phyloP scores from a whole-genome alignment of 2,329 filamentous ascomycete genomes.

The Xylaria polymorpha region DNA sequence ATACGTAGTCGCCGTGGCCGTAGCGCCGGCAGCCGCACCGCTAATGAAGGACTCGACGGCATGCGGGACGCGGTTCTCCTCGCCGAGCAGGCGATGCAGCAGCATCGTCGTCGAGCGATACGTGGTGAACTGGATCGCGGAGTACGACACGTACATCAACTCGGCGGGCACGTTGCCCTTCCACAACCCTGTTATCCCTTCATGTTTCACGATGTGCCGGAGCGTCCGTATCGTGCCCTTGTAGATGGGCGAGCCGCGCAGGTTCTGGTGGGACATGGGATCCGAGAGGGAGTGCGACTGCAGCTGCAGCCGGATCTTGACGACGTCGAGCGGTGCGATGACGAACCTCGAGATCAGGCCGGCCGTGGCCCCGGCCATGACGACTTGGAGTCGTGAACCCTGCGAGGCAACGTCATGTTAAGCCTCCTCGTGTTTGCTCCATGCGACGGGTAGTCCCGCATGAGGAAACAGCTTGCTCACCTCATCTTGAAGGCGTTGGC shows the following conservation, averaged over 20 bases:
- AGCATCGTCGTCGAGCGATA: constrained; percentile 81
- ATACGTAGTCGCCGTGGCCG: constrained; percentile 87
- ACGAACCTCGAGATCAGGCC: constrained; percentile 94
- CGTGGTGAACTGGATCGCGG: constrained; percentile 86
- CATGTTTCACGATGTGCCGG: constrained; percentile 78
- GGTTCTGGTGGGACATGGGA: constrained; percentile 67
- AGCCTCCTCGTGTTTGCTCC: not conserved
- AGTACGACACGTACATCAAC: constrained; percentile 91
- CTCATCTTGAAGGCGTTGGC: constrained; percentile 69
- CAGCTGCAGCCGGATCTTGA: constrained; percentile 97
- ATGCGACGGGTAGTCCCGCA: not conserved
- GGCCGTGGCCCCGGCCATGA: constrained; percentile 70
- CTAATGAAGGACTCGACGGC: constrained; percentile 83
- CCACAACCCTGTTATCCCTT: constrained; percentile 90
- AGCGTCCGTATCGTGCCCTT: constrained; percentile 83
- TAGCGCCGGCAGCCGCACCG: constrained; percentile 83
- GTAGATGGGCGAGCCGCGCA: constrained; percentile 66
- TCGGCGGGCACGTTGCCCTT: constrained; percentile 98
- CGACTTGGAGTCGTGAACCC: constrained; percentile 68
- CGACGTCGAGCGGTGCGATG: constrained; percentile 93
- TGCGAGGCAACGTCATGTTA: constrained; percentile 42
- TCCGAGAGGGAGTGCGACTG: constrained; percentile 87
- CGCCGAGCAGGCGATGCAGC: constrained; percentile 65
- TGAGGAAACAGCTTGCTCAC: constrained; percentile 52
- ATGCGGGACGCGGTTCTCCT: constrained; percentile 62